Evolutionary conservation across 768 basidiomycete species (phyloP).

Genomic region (Calocera viscosa): DNA sequence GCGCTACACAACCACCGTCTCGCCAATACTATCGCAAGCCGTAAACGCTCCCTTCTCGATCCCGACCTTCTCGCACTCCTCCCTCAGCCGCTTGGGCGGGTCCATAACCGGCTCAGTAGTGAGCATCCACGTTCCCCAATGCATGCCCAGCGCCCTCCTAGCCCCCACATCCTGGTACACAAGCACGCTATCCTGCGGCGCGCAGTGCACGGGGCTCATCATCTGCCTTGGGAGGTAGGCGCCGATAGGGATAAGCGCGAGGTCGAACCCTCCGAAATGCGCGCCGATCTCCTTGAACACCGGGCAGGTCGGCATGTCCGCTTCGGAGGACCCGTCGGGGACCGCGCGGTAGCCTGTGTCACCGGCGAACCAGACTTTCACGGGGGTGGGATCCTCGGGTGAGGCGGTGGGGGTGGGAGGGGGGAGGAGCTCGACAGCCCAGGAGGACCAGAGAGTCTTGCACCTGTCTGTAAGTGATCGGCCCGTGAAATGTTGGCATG

Average conservation of each 20-base stretch:
- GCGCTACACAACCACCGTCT: constrained; percentile 32
- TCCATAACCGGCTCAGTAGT: constrained; percentile 47
- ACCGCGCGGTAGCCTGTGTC: constrained; percentile 54
- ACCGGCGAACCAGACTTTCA: constrained; percentile 48
- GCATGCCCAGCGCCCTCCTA: constrained; percentile 52
- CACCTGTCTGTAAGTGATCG: constrained; percentile 40
- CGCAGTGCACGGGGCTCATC: constrained; percentile 51
- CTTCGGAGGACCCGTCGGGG: constrained; percentile 35
- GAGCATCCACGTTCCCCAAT: constrained; percentile 53
- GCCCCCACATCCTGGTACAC: constrained; percentile 53
- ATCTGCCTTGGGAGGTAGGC: constrained; percentile 45
- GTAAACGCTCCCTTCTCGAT: constrained; percentile 45
- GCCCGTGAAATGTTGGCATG: constrained; percentile 52
- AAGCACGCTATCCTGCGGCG: constrained; percentile 54
- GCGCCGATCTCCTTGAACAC: constrained; percentile 62
- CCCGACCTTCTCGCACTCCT: constrained; percentile 40
- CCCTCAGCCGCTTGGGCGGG: constrained; percentile 42
- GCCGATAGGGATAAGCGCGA: constrained; percentile 54
- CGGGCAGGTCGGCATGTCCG: constrained; percentile 49
- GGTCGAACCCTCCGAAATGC: constrained; percentile 48
- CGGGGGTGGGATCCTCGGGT: constrained; percentile 6
- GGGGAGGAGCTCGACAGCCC: constrained; percentile 43
- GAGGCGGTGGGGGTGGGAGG: neutral
- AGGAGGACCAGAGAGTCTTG: constrained; percentile 52
- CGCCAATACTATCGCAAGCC: constrained; percentile 44